phyloP scores from a whole-genome alignment of 352 stramenopile species.

The Pythium phragmitis region DNA sequence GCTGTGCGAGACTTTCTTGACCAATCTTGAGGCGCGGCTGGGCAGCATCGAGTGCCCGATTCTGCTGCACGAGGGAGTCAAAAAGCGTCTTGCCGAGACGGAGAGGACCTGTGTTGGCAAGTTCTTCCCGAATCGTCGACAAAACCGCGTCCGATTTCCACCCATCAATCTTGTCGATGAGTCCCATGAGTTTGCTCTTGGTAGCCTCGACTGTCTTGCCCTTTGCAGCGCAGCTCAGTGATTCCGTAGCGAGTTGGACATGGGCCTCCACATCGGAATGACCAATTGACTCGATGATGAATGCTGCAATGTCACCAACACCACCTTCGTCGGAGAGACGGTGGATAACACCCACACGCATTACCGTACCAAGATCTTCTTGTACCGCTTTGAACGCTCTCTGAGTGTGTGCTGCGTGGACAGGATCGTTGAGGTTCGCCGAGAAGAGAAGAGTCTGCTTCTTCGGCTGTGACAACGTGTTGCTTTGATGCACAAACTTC shows the following conservation, averaged over 20 bases:
- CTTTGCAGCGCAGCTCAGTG: constrained; percentile 54
- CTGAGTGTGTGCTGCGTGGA: constrained; percentile 57
- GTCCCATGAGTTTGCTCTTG: constrained; percentile 46
- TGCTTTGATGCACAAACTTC: constrained; percentile 55
- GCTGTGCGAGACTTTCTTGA: constrained; percentile 30
- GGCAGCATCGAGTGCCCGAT: constrained; percentile 39
- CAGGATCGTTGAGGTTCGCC: constrained; percentile 47
- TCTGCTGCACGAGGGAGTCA: constrained; percentile 36
- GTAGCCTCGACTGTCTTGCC: constrained; percentile 47
- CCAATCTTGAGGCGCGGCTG: constrained; percentile 29
- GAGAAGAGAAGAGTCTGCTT: constrained; percentile 74
- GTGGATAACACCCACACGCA: constrained; percentile 64
- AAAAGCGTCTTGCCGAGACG: constrained; percentile 1
- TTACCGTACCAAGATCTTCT: constrained; percentile 59
- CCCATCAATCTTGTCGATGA: constrained; percentile 30
- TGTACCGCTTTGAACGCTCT: constrained; percentile 58
- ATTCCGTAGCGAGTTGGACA: constrained; percentile 56
- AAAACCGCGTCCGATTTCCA: constrained; percentile 26
- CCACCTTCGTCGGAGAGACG: constrained; percentile 23
- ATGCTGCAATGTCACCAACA: constrained; percentile 45
- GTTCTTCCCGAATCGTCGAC: constrained; percentile 7
- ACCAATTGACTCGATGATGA: constrained; percentile 49
- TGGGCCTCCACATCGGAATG: constrained; percentile 55
- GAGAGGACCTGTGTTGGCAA: background rate
- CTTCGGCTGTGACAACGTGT: constrained; percentile 50